Base-by-base conservation (phyloP, 1,139 yeast genomes). In the Ogataea hybrid region DNA sequence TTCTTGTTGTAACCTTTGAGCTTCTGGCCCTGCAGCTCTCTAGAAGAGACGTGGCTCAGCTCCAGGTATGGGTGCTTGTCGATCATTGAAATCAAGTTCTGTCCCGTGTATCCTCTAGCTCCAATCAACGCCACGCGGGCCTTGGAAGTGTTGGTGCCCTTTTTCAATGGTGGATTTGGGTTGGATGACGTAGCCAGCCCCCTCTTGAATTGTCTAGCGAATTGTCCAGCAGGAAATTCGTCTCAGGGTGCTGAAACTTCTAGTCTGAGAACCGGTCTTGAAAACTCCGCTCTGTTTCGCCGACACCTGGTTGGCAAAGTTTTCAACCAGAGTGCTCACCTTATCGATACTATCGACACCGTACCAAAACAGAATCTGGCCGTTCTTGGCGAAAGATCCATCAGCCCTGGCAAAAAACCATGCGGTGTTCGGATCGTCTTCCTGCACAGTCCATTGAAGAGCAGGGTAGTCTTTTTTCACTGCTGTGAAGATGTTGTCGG, bases 91-190 rank as follows among this genome's bases (percentile, higher is more conserved):
- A 92, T 88, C 64, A 92, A 75, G 56, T 92, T 92, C 68, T 86
- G 96, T 25, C 98, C 99, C 23, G 97, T 90, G 68, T 79, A 88
- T 30, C 99, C 99, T 69, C 99, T 84, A 31, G 98, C 99, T 56
- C 99, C 99, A 61, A 92, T 90, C 56, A 92, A 76, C 1, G 97
- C 98, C 37, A 94, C 90, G 47, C 79, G 80, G 29, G 87, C 70
- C 46, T 77, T 77, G 39, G 70, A 64, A 34, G 73, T 70, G 67
- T 81, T 85, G 35, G 77, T 63, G 27, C 88, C 94, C 43, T 73
- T 70, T 47, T 71, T 71, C 34, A 77, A 54, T 16, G 94, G 92
- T 10, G 90, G 88, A 61, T 83, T 84, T 42, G 95, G 92, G 62
- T 82, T 78, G 32, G 84, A 65, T 43, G 70, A 56, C 14, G 73